These are phyloP conservation scores for Aspergillus ibericus DNA, from an alignment of 2,329 filamentous ascomycete species.

Conservation along the genomic window DNA sequence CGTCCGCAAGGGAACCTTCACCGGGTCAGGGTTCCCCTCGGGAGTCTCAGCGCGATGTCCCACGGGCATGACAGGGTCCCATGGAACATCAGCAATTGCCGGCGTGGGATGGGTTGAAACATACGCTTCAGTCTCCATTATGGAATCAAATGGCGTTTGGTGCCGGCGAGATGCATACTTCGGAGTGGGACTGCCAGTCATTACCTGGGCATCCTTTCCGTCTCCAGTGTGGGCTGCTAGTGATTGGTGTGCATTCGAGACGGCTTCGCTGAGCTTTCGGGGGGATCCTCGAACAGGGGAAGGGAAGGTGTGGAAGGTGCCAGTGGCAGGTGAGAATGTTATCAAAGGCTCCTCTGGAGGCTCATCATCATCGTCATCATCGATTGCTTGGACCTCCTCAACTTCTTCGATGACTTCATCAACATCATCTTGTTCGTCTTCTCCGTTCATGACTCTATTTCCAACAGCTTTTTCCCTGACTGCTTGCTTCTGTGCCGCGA, in stretches of 20 bases:
- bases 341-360: conserved; percentile 38
- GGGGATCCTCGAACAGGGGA: conserved; percentile 36
- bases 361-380: conserved; percentile 18
- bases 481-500: neutral
- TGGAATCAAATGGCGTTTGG: conserved; percentile 12
- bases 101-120: conserved; percentile 12
- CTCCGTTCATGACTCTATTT: neutral
- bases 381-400: neutral
- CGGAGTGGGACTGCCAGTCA: conserved; percentile 7
- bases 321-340: conserved; percentile 45
- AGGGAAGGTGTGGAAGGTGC: conserved; percentile 44
- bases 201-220: conserved; percentile 6
- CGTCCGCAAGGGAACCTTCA: conserved; percentile 33
- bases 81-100: conserved; percentile 11
- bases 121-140: conserved; percentile 14
- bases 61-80: conserved; percentile 10
- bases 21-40: conserved; percentile 23
- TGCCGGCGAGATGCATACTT: conserved; percentile 13
- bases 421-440: neutral
- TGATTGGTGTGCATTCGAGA: conserved; percentile 16
- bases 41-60: neutral
- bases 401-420: conserved; percentile 4
- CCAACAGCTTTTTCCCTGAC: neutral
- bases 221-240: conserved; percentile 5
- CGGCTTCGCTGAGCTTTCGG: conserved; percentile 21